Evolutionary conservation across 169 alveolate species (phyloP).

Genomic region (Perkinsus olseni): DNA sequence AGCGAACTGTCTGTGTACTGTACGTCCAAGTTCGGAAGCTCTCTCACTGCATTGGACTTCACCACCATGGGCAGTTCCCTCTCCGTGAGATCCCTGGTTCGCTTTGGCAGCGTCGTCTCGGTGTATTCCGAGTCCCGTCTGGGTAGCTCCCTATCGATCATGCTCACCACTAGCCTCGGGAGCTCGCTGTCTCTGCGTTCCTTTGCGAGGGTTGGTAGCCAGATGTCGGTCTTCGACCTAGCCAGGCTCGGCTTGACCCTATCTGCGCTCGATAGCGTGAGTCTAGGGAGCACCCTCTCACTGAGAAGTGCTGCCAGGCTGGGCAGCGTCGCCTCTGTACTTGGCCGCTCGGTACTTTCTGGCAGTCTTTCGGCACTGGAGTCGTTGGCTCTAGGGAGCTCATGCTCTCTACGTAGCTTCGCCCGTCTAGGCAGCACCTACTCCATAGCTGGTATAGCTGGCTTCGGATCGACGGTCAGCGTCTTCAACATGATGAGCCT

Average conservation of each 20-base stretch:
- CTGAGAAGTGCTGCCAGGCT: not conserved
- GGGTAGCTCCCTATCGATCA: not conserved
- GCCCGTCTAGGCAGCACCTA: not conserved
- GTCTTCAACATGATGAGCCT: conserved; percentile 3
- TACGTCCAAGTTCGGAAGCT: not conserved
- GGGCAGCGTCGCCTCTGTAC: not conserved
- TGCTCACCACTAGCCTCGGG: not conserved
- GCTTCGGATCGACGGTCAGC: not conserved
- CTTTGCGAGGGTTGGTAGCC: not conserved
- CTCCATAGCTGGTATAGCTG: not conserved
- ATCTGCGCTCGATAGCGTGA: not conserved
- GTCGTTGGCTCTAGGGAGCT: not conserved
- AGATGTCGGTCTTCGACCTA: not conserved
- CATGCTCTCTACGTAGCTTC: not conserved
- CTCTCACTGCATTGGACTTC: not conserved
- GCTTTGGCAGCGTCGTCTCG: not conserved
- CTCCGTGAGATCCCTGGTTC: not conserved
- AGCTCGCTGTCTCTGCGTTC: not conserved
- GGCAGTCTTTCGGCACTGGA: not conserved
- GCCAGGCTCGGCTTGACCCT: not conserved
- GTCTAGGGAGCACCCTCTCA: not conserved
- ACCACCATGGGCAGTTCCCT: not conserved
- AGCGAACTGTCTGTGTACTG: not conserved
- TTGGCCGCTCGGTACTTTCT: not conserved
- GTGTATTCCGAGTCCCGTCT: not conserved